Evolutionary conservation across 177 flowering plant species (phyloP).

Genomic region (Vitis hybrid): DNA sequence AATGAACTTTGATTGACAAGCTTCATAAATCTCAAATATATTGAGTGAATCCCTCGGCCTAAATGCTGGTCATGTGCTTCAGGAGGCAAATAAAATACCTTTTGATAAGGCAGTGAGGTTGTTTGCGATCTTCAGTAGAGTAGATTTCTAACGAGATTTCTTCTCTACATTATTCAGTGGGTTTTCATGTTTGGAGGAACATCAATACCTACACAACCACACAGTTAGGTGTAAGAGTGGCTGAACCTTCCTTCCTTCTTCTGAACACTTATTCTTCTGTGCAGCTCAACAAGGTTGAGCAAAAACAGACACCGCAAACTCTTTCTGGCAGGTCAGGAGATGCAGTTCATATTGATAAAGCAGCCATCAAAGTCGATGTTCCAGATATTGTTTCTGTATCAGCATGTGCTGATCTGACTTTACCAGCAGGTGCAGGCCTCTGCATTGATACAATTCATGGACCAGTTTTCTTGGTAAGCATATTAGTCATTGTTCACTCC

Average conservation of each 20-base stretch:
- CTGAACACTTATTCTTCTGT: constrained; percentile 3
- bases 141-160: no score
- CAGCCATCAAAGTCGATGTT: constrained; percentile 54
- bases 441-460: constrained; percentile 85
- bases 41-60: no score
- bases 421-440: constrained; percentile 95
- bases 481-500: neutral
- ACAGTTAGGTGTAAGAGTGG: no score
- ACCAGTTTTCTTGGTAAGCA: constrained; percentile 75
- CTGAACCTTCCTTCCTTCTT: neutral
- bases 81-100: no score
- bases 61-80: no score
- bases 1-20: no score
- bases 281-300: constrained; percentile 64
- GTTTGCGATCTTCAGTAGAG: no score
- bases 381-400: constrained; percentile 83
- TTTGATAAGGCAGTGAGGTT: no score
- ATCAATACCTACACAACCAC: no score
- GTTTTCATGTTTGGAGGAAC: no score
- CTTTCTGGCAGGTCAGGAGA: constrained; percentile 50
- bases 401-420: constrained; percentile 88
- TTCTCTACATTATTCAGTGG: no score
- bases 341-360: constrained; percentile 27
- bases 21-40: no score
- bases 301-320: constrained; percentile 39